A percentile compares a stretch with the other conserved stretches of the same genome.
These are phyloP conservation scores for Fusarium torreyae DNA, from an alignment of 2,329 filamentous ascomycete species.

Conservation along the genomic window DNA sequence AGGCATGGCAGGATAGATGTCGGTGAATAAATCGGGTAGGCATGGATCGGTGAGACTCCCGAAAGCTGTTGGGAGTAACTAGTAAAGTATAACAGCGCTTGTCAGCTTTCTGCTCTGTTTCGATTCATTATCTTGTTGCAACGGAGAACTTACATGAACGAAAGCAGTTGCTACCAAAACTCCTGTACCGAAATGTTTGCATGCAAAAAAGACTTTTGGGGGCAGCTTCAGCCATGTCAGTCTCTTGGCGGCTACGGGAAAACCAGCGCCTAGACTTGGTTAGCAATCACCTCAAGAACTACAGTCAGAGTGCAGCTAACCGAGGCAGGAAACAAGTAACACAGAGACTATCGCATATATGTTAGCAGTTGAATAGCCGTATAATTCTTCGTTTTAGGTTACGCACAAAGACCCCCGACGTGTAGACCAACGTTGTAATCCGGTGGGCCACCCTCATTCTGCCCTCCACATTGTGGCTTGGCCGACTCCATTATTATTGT, in stretches of 20 bases:
- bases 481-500: constrained; percentile 18
- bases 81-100: constrained; percentile 9
- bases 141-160: constrained; percentile 69
- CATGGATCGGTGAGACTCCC: constrained; percentile 66
- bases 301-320: constrained; percentile 5
- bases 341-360: constrained; percentile 45
- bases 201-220: constrained; percentile 71
- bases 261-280: constrained; percentile 60
- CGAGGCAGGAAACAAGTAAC: constrained; percentile 47
- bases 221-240: constrained; percentile 72
- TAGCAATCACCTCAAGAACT: neutral
- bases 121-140: no score
- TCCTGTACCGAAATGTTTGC: constrained; percentile 78
- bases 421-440: constrained; percentile 51
- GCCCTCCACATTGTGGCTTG: constrained; percentile 52
- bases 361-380: neutral
- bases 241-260: constrained; percentile 69
- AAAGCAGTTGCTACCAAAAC: constrained; percentile 82
- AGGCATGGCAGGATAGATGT: constrained; percentile 72
- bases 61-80: constrained; percentile 74
- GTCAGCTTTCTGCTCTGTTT: neutral
- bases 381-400: neutral
- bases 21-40: constrained; percentile 72
- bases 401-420: constrained; percentile 52
- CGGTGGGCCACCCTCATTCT: neutral